Percentiles rank a stretch among this genome's conserved stretches.
Conservation (phyloP, 371 early-diverging fungal species). For the Homolaphlyctis polyrhiza region DNA sequence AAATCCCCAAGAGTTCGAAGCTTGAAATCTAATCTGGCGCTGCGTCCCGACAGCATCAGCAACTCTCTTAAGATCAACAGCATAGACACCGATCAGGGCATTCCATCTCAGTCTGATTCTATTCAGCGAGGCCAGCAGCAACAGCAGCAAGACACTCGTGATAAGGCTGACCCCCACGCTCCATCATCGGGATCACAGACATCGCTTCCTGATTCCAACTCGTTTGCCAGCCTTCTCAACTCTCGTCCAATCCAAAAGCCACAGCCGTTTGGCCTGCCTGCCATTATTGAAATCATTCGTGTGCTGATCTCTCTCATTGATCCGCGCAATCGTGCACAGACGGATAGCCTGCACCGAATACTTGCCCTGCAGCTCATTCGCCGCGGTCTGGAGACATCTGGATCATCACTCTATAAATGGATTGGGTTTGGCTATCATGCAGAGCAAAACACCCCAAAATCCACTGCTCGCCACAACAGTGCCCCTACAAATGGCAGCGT, state of each 20-base stretch:
- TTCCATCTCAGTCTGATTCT: background rate
- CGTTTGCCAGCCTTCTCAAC: background rate
- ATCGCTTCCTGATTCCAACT: too few relatives aligned
- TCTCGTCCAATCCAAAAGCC: background rate
- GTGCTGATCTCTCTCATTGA: conserved; percentile 86
- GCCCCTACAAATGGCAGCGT: background rate
- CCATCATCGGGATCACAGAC: too few relatives aligned
- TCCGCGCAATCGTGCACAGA: conserved; percentile 85
- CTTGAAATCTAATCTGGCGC: background rate
- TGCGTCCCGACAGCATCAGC: background rate
- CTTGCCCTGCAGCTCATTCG: conserved; percentile 67
- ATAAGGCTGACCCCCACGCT: too few relatives aligned
- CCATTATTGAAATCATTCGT: conserved; percentile 81
- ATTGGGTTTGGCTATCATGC: conserved; percentile 24
- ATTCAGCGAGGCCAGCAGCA: background rate
- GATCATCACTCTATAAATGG: conserved; percentile 68
- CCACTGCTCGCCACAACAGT: background rate
- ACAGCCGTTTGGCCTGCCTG: conserved; percentile 66
- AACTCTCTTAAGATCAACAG: background rate
- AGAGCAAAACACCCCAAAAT: background rate
- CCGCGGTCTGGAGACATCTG: conserved; percentile 80
- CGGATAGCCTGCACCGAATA: conserved; percentile 83
- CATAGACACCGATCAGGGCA: background rate
- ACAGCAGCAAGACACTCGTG: too few relatives aligned
- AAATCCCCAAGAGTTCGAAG: background rate